Percentiles rank a stretch among this genome's conserved stretches.
phyloP scores from a whole-genome alignment of 192 early-diverging fungal genomes.

The Powellomyces hirtus region DNA sequence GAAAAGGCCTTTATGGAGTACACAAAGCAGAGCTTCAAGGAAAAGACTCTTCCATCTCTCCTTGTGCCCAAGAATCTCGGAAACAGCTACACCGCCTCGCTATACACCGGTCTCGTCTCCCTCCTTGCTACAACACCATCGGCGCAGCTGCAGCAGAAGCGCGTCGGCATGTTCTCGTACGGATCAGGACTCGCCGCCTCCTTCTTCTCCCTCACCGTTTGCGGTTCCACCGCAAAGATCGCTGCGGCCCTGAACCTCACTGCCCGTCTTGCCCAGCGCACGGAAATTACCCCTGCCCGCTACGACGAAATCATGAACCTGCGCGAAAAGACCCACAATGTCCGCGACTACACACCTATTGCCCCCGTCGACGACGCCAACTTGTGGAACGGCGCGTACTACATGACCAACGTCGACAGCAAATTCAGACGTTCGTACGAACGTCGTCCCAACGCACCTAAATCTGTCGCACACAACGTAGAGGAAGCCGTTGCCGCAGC shows the following conservation, averaged over 20 bases:
- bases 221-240: conserved; percentile 61
- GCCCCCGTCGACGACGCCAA: conserved; percentile 61
- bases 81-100: conserved; percentile 86
- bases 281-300: conserved; percentile 67
- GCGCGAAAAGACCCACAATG: conserved; percentile 83
- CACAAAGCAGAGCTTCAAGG: conserved; percentile 70
- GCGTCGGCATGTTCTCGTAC: conserved; percentile 89
- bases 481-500: no score
- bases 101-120: conserved; percentile 74
- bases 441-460: no score
- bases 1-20: conserved; percentile 88
- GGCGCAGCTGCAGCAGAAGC: conserved; percentile 68
- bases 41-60: conserved; percentile 76
- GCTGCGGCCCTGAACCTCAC: conserved; percentile 62
- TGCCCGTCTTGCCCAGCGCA: conserved; percentile 70
- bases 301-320: conserved; percentile 82
- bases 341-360: conserved; percentile 75
- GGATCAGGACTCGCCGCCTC: conserved; percentile 94
- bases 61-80: conserved; percentile 86
- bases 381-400: conserved; percentile 81
- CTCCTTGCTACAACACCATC: conserved; percentile 69
- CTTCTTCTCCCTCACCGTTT: conserved; percentile 88
- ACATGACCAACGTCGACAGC: conserved; percentile 83
- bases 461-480: no score
- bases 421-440: conserved; percentile 88